Conservation (phyloP, 306 rosid species). For the Castanopsis chinensis region DNA sequence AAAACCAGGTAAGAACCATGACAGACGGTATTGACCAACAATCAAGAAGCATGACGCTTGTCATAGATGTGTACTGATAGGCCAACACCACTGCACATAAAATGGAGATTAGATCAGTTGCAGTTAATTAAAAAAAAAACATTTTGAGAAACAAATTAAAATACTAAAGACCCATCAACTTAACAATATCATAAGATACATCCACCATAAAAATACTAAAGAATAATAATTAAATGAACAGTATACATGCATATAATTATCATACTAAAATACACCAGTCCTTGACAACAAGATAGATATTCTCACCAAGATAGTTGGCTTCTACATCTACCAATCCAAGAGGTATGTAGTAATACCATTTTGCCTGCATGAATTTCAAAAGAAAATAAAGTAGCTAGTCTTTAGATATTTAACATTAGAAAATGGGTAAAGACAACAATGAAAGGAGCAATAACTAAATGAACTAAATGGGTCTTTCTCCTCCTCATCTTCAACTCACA, state of each 20-base stretch:
- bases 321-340: conserved; percentile 94
- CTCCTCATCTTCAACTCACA: not conserved
- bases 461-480: not conserved
- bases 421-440: not conserved
- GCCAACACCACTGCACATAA: conserved; percentile 89
- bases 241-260: not conserved
- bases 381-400: conserved; percentile 2
- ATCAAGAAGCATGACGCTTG: conserved; percentile 95
- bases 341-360: conserved; percentile 76
- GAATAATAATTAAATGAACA: not conserved
- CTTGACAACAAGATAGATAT: not conserved
- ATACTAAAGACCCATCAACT: not conserved
- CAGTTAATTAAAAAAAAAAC: conserved; percentile 12
- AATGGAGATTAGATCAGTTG: conserved; percentile 11
- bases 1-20: conserved; percentile 93
- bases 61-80: conserved; percentile 90
- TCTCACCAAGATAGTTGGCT: conserved; percentile 89
- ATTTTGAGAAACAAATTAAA: not conserved
- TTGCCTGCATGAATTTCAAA: conserved; percentile 55
- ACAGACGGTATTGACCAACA: conserved; percentile 94
- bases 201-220: not conserved
- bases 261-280: not conserved
- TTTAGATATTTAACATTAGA: not conserved
- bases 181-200: not conserved
- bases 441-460: not conserved